These are phyloP conservation scores for Claviceps africana DNA, from an alignment of 2,329 filamentous ascomycete genomes.

Conservation along the genomic window DNA sequence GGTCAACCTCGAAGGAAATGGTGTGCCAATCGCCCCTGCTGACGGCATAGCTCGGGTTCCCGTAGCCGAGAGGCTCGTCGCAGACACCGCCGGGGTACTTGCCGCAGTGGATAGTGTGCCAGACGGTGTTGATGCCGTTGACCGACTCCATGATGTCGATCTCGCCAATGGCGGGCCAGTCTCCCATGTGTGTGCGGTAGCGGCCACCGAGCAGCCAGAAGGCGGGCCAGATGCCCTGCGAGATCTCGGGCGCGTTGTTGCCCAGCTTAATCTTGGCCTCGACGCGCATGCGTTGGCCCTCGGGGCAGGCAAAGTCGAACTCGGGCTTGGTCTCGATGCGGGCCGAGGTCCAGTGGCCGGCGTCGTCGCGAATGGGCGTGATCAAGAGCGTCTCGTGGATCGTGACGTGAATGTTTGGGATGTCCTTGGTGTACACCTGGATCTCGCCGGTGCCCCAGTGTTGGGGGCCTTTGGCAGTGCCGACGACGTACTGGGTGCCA, in stretches of 20 bases:
- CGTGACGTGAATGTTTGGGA: constrained; percentile 27
- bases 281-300: constrained; percentile 22
- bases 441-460: constrained; percentile 37
- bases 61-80: constrained; percentile 25
- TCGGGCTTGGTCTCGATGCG: constrained; percentile 25
- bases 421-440: constrained; percentile 28
- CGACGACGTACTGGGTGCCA: constrained; percentile 35
- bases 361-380: constrained; percentile 14
- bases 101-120: constrained; percentile 29
- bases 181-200: constrained; percentile 23
- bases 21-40: constrained; percentile 20
- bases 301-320: constrained; percentile 21
- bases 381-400: constrained; percentile 23
- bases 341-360: constrained; percentile 27
- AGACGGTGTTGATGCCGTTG: constrained; percentile 22
- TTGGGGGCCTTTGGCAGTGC: constrained; percentile 21
- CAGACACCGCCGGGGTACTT: constrained; percentile 24
- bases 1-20: constrained; percentile 20
- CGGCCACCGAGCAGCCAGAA: constrained; percentile 30
- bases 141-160: constrained; percentile 30
- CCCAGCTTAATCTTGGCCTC: constrained; percentile 26
- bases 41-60: constrained; percentile 8
- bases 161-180: constrained; percentile 30
- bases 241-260: constrained; percentile 10
- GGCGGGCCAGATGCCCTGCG: constrained; percentile 31